Percentiles rank a stretch among this genome's conserved stretches.
Conservation (phyloP, 169 alveolate genomes). For the Amoebophrya sp. region DNA sequence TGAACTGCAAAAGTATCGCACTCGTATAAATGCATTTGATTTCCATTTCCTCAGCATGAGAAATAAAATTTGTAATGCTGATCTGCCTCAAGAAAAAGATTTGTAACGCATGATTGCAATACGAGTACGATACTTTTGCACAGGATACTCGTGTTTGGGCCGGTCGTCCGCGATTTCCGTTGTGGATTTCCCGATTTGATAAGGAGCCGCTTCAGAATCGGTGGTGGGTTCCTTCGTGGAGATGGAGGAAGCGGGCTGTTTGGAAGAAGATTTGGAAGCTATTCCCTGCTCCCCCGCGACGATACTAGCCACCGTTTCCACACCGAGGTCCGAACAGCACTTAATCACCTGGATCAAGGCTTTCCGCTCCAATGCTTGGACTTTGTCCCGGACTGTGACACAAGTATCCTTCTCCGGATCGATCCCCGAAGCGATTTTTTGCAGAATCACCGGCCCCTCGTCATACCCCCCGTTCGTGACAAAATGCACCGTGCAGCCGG, state of each 20-base stretch:
- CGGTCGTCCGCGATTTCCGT: constrained; percentile 8
- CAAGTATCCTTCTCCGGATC: neutral
- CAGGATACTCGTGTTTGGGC: constrained; percentile 28
- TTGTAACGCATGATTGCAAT: no score
- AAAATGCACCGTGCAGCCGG: neutral
- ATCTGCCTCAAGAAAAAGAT: no score
- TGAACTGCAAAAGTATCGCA: no score
- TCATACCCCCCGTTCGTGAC: neutral
- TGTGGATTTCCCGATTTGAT: neutral
- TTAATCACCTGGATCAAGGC: neutral
- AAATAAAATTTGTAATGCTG: no score
- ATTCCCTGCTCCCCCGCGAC: neutral
- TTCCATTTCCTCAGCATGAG: no score
- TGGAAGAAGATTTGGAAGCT: no score
- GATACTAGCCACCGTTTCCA: neutral
- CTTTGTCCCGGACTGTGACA: neutral
- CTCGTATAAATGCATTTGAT: no score
- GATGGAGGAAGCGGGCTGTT: no score
- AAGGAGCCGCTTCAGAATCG: neutral
- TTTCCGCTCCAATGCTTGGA: neutral
- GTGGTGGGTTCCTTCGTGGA: neutral
- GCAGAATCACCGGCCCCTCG: neutral
- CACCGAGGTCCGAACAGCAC: neutral
- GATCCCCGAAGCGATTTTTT: no score
- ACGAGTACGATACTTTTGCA: no score